phyloP scores from a whole-genome alignment of 2,329 filamentous ascomycete species.

The Lachnellula arida region DNA sequence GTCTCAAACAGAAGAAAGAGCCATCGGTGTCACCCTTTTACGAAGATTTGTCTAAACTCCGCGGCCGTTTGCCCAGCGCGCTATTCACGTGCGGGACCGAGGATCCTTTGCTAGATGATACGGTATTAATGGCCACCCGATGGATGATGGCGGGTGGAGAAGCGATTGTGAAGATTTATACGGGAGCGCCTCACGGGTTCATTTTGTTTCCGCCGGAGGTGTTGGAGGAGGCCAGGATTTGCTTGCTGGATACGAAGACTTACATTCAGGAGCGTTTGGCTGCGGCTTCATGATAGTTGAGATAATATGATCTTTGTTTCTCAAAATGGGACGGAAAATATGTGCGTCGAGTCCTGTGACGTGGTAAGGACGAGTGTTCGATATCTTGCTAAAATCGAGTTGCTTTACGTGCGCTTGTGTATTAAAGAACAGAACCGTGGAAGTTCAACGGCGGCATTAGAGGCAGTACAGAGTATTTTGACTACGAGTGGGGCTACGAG shows the following conservation, averaged over 20 bases:
- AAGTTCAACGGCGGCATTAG: no score
- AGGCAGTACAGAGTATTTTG: no score
- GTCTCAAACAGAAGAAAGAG: slow-evolving; percentile 37
- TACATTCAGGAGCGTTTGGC: slow-evolving; percentile 13
- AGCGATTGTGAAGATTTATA: slow-evolving; percentile 47
- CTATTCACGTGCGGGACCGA: slow-evolving; percentile 51
- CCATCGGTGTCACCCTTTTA: slow-evolving; percentile 47
- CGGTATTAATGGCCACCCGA: slow-evolving; percentile 48
- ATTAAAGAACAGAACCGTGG: no score
- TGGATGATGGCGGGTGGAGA: slow-evolving; percentile 49
- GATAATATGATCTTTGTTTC: neutral
- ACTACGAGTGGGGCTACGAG: no score
- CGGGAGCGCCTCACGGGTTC: slow-evolving; percentile 51
- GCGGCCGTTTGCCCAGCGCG: slow-evolving; percentile 43
- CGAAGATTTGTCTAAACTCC: slow-evolving; percentile 36
- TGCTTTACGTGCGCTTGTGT: no score
- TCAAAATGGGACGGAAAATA: neutral
- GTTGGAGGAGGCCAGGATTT: slow-evolving; percentile 17
- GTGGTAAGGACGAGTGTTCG: no score
- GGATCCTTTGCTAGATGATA: slow-evolving; percentile 49
- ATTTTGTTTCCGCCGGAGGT: slow-evolving; percentile 20
- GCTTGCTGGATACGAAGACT: slow-evolving; percentile 15
- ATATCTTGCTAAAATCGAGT: no score
- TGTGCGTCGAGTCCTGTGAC: neutral
- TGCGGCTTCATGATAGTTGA: neutral